phyloP scores from a whole-genome alignment of 306 rosid species.

The Cercis canadensis region DNA sequence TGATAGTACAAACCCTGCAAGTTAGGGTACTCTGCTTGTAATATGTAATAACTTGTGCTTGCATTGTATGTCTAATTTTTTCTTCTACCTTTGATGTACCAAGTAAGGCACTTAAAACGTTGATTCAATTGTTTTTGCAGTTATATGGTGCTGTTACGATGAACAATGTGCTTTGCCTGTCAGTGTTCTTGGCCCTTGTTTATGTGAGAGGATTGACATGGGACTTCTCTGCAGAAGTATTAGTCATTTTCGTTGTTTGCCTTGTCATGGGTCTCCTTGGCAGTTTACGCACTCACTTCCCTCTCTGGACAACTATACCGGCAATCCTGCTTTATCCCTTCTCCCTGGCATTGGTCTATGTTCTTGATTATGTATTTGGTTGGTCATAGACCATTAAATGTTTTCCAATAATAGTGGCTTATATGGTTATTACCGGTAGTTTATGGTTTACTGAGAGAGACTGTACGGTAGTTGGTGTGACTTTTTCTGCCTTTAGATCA shows the following conservation, averaged over 20 bases:
- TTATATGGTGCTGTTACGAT: conserved; percentile 89
- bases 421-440: background rate
- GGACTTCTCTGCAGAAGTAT: conserved; percentile 91
- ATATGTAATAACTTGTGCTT: background rate
- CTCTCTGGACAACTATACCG: conserved; percentile 81
- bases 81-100: background rate
- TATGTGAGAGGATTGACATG: conserved; percentile 79
- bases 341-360: conserved; percentile 80
- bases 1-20: no score
- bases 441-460: background rate
- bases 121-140: conserved; percentile 51
- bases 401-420: background rate
- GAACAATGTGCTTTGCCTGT: conserved; percentile 91
- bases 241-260: conserved; percentile 82
- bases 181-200: conserved; percentile 90
- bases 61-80: background rate
- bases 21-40: no score
- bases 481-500: background rate
- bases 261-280: conserved; percentile 72
- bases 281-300: conserved; percentile 85
- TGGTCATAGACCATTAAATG: conserved; percentile 63
- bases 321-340: conserved; percentile 90
- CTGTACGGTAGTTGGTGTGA: conserved; percentile 7
- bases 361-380: conserved; percentile 85
- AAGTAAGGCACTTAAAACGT: conserved; percentile 3